These are phyloP conservation scores for Microbotryum saponariae DNA, from an alignment of 1,284 basidiomycete genomes.

Conservation along the genomic window DNA sequence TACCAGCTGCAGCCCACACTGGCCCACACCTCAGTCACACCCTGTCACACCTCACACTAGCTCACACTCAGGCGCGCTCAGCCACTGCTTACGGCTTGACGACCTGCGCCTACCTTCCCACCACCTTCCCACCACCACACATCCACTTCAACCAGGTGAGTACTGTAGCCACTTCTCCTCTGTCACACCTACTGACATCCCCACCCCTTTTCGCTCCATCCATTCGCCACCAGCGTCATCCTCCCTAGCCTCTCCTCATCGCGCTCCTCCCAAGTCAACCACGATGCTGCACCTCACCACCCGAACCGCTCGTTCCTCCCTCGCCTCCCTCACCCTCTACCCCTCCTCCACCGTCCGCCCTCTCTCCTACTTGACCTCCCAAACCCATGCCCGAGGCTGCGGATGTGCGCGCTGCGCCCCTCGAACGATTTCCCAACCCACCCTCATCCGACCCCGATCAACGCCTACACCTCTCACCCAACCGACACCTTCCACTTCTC, in stretches of 20 bases:
- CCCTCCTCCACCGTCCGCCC: not conserved
- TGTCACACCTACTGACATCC: no score
- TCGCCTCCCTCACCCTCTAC: not conserved
- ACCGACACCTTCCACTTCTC: not conserved
- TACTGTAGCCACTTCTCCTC: no score
- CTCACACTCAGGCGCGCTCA: no score
- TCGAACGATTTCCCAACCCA: not conserved
- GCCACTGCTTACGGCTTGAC: no score
- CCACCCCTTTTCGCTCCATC: no score
- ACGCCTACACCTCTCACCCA: slow-evolving; percentile 1
- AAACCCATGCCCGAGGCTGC: slow-evolving; percentile 14
- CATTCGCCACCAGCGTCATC: not conserved
- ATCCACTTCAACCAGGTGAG: no score
- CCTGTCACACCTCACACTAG: no score
- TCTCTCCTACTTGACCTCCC: slow-evolving; percentile 9
- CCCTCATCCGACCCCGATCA: slow-evolving; percentile 4
- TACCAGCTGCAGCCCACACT: no score
- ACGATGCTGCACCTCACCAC: slow-evolving; percentile 13
- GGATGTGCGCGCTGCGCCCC: slow-evolving; percentile 24
- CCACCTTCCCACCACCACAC: no score
- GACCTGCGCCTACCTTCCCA: no score
- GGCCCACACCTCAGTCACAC: no score
- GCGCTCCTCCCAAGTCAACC: slow-evolving; percentile 14
- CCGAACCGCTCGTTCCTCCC: slow-evolving; percentile 12
- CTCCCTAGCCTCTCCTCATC: slow-evolving; percentile 1